These are phyloP conservation scores for Tuber microsphaerosporum DNA, from an alignment of 495 filamentous ascomycete species.

Conservation along the genomic window DNA sequence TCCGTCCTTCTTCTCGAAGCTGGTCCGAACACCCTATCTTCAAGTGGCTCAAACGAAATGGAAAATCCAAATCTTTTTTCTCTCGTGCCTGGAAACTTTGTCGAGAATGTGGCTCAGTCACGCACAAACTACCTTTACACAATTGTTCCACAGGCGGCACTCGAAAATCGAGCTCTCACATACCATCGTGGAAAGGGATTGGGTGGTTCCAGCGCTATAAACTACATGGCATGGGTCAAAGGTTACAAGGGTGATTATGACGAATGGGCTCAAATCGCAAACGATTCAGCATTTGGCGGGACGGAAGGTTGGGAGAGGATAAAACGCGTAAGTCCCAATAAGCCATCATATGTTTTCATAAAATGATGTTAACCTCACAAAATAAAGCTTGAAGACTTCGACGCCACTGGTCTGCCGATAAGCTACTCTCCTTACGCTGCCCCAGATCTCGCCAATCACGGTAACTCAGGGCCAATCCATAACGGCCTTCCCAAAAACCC, in stretches of 20 bases:
- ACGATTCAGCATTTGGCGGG: slow-evolving; percentile 37
- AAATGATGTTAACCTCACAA: neutral
- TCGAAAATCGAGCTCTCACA: slow-evolving; percentile 42
- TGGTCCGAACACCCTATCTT: slow-evolving; percentile 30
- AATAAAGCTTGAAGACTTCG: slow-evolving; percentile 29
- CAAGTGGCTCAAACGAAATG: slow-evolving; percentile 10
- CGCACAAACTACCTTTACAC: slow-evolving; percentile 34
- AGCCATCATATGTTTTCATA: neutral
- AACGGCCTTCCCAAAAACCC: slow-evolving; percentile 23
- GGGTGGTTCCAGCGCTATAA: slow-evolving; percentile 50
- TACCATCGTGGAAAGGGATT: slow-evolving; percentile 51
- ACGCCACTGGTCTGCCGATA: slow-evolving; percentile 19
- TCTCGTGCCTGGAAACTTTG: slow-evolving; percentile 32
- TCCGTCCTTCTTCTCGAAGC: slow-evolving; percentile 28
- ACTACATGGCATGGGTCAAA: slow-evolving; percentile 47
- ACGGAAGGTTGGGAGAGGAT: slow-evolving; percentile 32
- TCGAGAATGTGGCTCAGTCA: slow-evolving; percentile 23
- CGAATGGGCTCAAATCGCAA: slow-evolving; percentile 41
- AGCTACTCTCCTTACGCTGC: slow-evolving; percentile 21
- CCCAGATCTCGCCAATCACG: slow-evolving; percentile 17
- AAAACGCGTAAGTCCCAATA: slow-evolving; percentile 20
- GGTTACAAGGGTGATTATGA: slow-evolving; percentile 44
- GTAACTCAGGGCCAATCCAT: slow-evolving; percentile 28
- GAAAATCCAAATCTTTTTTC: slow-evolving; percentile 27
- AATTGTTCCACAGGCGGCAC: slow-evolving; percentile 28